These are phyloP conservation scores for Aspergillus intermedius DNA, from an alignment of 2,329 filamentous ascomycete species.

Conservation along the genomic window DNA sequence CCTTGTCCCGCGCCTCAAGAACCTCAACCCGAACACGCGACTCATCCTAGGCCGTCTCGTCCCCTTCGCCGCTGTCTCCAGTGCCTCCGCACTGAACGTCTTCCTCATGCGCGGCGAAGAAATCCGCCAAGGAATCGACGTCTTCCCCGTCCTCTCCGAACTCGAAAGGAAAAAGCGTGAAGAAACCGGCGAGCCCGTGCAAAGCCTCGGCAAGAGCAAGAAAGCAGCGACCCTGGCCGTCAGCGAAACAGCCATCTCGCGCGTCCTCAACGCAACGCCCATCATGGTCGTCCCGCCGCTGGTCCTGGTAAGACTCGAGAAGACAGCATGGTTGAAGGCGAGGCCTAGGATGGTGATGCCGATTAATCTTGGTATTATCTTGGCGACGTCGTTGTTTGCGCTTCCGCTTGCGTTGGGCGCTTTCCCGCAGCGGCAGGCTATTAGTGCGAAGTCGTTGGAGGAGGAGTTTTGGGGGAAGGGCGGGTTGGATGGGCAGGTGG, in stretches of 20 bases:
- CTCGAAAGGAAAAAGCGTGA: conserved; percentile 61
- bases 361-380: conserved; percentile 79
- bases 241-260: conserved; percentile 81
- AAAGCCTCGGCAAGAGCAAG: conserved; percentile 76
- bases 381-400: conserved; percentile 79
- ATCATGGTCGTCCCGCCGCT: conserved; percentile 96
- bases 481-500: conserved; percentile 74
- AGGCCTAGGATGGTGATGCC: conserved; percentile 72
- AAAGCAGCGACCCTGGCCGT: conserved; percentile 86
- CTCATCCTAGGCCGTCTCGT: conserved; percentile 79
- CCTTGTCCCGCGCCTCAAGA: conserved; percentile 75
- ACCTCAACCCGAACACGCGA: conserved; percentile 66
- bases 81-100: conserved; percentile 85
- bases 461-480: conserved; percentile 77
- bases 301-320: conserved; percentile 75
- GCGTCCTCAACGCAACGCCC: conserved; percentile 88
- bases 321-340: conserved; percentile 70
- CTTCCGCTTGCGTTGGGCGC: conserved; percentile 83
- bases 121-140: conserved; percentile 85
- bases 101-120: conserved; percentile 97
- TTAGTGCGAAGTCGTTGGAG: conserved; percentile 70
- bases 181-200: conserved; percentile 57
- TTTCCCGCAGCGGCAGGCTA: conserved; percentile 84
- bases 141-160: conserved; percentile 73
- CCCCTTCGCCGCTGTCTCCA: conserved; percentile 90